A percentile compares a stretch with the other conserved stretches of the same genome.
These are phyloP conservation scores for Sarocladiaceae sp. DNA, from an alignment of 2,329 filamentous ascomycete genomes.

Conservation along the genomic window DNA sequence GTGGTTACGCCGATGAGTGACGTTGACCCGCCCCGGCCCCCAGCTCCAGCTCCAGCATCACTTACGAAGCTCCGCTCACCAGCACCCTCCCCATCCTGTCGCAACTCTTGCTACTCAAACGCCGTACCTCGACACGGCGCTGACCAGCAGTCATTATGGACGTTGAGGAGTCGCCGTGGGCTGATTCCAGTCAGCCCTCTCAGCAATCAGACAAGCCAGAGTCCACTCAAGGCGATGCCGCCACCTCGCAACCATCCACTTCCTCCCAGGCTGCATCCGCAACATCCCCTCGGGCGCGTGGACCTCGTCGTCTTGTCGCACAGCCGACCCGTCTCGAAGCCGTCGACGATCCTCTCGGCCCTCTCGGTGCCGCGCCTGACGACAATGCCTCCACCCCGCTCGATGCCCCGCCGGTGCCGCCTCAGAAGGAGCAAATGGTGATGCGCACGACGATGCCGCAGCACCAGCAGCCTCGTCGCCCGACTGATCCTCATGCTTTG, in stretches of 20 bases:
- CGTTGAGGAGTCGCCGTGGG: constrained; percentile 49
- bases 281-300: constrained; percentile 35
- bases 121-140: not conserved
- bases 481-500: constrained; percentile 56
- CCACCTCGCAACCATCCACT: constrained; percentile 20
- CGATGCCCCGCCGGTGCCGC: constrained; percentile 60
- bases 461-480: constrained; percentile 36
- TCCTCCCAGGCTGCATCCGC: constrained; percentile 20
- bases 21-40: constrained; percentile 5
- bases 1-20: constrained; percentile 9
- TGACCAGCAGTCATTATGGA: constrained; percentile 30
- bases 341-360: constrained; percentile 70
- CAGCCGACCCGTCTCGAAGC: constrained; percentile 74
- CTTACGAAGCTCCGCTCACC: constrained; percentile 3
- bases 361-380: constrained; percentile 58
- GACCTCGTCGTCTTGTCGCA: constrained; percentile 60
- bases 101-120: constrained; percentile 8
- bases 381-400: constrained; percentile 25
- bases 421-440: constrained; percentile 59
- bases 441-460: constrained; percentile 50
- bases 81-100: not conserved
- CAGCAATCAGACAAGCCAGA: constrained; percentile 13
- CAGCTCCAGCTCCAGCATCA: constrained; percentile 8
- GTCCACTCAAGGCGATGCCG: constrained; percentile 20
- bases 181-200: constrained; percentile 34